phyloP scores from a whole-genome alignment of 306 rosid species.

The Crotalaria pallida region DNA sequence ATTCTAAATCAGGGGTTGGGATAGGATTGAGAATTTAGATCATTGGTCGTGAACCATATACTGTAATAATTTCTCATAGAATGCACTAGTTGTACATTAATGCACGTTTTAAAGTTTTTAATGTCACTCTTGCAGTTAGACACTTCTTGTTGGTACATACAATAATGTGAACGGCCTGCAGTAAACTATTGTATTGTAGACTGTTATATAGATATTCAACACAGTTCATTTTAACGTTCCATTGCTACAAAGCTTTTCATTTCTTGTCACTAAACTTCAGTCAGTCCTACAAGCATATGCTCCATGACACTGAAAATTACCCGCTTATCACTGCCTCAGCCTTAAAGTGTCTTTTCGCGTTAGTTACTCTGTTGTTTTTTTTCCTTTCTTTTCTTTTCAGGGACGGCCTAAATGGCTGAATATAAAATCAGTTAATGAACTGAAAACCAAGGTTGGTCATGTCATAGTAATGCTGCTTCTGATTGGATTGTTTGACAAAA shows the following conservation, averaged over 20 bases:
- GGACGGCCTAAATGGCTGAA: conserved; percentile 86
- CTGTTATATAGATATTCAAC: background rate
- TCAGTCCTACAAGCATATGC: background rate
- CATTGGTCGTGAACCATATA: too few relatives aligned
- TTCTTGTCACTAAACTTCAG: background rate
- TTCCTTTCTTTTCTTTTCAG: conserved; percentile 29
- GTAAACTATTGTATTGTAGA: background rate
- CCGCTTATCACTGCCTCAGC: background rate
- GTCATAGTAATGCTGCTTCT: conserved; percentile 96
- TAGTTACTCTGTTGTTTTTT: conserved; percentile 1
- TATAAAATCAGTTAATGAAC: conserved; percentile 65
- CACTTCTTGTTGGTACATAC: background rate
- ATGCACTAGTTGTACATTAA: background rate
- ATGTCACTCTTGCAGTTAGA: background rate
- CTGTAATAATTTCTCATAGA: too few relatives aligned
- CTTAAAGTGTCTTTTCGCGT: background rate
- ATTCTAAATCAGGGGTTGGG: too few relatives aligned
- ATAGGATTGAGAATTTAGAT: too few relatives aligned
- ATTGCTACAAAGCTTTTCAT: background rate
- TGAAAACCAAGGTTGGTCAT: conserved; percentile 90
- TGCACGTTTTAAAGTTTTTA: background rate
- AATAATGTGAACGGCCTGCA: background rate
- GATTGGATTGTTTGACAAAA: conserved; percentile 78
- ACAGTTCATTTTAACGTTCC: background rate
- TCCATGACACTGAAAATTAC: background rate